These are phyloP conservation scores for Agrostemma githago DNA, from an alignment of 148 eudicot genomes.

Conservation along the genomic window DNA sequence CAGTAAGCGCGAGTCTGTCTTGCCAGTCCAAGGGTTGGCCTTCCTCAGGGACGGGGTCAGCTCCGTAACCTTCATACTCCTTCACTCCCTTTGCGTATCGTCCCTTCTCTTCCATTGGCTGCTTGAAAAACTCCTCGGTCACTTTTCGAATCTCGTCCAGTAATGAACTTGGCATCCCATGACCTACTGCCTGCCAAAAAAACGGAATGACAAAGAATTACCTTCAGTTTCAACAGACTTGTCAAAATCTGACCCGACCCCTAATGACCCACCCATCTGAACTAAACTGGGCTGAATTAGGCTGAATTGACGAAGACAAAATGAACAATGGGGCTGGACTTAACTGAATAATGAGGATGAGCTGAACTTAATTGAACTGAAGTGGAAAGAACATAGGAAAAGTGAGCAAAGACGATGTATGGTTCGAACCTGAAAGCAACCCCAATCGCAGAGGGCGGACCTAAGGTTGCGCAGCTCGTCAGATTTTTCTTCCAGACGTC, in stretches of 20 bases:
- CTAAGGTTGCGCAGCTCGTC: background rate
- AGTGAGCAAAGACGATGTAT: background rate
- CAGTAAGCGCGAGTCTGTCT: background rate
- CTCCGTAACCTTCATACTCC: background rate
- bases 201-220: background rate
- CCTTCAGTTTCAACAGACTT: no score
- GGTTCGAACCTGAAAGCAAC: constrained; percentile 9
- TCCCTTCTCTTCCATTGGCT: background rate
- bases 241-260: no score
- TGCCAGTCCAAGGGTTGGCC: constrained; percentile 12
- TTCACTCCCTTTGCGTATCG: background rate
- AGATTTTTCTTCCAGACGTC: background rate
- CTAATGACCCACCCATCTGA: no score
- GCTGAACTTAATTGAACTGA: background rate
- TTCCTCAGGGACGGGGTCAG: constrained; percentile 9
- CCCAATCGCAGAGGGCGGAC: background rate
- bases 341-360: no score
- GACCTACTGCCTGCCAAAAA: constrained; percentile 9
- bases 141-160: background rate
- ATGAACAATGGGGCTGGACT: no score
- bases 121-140: background rate
- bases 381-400: background rate
- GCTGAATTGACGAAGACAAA: no score
- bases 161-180: constrained; percentile 2
- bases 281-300: no score